These are phyloP conservation scores for Peronospora belbahrii DNA, from an alignment of 352 stramenopile genomes.

Conservation along the genomic window DNA sequence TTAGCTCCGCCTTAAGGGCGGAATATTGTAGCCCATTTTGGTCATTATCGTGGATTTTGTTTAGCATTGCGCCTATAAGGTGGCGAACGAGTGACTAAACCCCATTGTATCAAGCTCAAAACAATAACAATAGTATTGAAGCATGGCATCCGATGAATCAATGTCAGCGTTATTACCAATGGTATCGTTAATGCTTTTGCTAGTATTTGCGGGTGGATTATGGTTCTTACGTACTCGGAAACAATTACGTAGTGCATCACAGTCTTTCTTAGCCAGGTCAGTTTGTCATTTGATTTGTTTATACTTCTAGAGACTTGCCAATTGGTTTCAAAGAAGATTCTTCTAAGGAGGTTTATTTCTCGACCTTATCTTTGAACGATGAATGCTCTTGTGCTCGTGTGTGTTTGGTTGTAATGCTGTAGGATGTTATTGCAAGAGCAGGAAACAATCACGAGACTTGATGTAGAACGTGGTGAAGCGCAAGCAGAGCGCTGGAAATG, in stretches of 20 bases:
- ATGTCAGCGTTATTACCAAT: constrained; percentile 70
- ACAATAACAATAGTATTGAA: too few relatives aligned
- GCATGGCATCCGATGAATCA: constrained; percentile 24
- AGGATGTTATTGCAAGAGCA: constrained; percentile 48
- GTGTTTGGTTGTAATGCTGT: too few relatives aligned
- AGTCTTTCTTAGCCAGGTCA: constrained; percentile 42
- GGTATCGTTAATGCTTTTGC: constrained; percentile 56
- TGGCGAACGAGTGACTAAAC: constrained; percentile 1
- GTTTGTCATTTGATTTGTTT: too few relatives aligned
- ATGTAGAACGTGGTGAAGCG: constrained; percentile 57
- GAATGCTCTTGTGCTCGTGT: too few relatives aligned
- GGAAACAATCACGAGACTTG: constrained; percentile 59
- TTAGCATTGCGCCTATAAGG: constrained; percentile 3
- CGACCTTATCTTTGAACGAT: too few relatives aligned
- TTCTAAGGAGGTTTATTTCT: too few relatives aligned
- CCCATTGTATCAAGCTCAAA: not conserved
- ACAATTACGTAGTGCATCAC: constrained; percentile 24
- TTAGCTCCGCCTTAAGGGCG: not conserved
- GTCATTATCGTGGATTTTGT: not conserved
- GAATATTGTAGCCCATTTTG: not conserved
- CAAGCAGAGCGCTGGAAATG: constrained; percentile 72
- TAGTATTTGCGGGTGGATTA: constrained; percentile 53
- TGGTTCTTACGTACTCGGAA: constrained; percentile 58
- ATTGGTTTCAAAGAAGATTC: too few relatives aligned
- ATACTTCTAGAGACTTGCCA: too few relatives aligned